A percentile compares a stretch with the other conserved stretches of the same genome.
Evolutionary conservation across 352 stramenopile species (phyloP).

Genomic region (Plasmopara muralis): DNA sequence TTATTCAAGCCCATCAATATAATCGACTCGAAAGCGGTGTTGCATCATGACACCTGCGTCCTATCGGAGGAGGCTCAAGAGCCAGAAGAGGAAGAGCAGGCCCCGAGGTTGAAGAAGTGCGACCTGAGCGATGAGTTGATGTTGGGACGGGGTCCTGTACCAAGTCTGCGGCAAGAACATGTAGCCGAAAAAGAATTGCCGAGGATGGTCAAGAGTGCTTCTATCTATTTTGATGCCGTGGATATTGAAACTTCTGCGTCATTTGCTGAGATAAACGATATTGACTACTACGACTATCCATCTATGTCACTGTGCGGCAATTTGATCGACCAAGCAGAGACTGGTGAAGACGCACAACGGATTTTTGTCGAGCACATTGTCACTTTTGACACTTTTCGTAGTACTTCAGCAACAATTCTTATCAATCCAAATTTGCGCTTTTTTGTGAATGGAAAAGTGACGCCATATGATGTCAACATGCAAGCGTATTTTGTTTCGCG

Average conservation of each 20-base stretch:
- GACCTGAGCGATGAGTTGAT: conserved; percentile 35
- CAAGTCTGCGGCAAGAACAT: conserved; percentile 25
- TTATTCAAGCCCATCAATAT: conserved; percentile 37
- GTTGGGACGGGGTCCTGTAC: conserved; percentile 48
- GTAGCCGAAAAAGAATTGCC: conserved; percentile 20
- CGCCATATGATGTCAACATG: conserved; percentile 45
- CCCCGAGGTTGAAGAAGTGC: conserved; percentile 4
- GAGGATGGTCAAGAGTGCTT: conserved; percentile 58
- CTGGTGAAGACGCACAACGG: conserved; percentile 35
- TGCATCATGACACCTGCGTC: conserved; percentile 9
- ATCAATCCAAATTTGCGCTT: conserved; percentile 51
- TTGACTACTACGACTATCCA: conserved; percentile 31
- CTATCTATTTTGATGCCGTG: conserved; percentile 75
- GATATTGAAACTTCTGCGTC: conserved; percentile 28
- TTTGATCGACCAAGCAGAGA: conserved; percentile 35
- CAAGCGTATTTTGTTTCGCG: conserved; percentile 59
- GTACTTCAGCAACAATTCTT: conserved; percentile 35
- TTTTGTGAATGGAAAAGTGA: conserved; percentile 54
- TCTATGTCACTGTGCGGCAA: conserved; percentile 74
- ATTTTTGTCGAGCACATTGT: conserved; percentile 70
- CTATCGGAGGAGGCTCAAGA: conserved; percentile 7
- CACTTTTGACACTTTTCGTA: conserved; percentile 55
- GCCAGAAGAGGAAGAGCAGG: conserved; percentile 23
- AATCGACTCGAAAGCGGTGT: conserved; percentile 9
- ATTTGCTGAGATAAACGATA: conserved; percentile 1